Base-by-base conservation (phyloP, 2,329 filamentous ascomycete species). In the Diaporthe eres region DNA sequence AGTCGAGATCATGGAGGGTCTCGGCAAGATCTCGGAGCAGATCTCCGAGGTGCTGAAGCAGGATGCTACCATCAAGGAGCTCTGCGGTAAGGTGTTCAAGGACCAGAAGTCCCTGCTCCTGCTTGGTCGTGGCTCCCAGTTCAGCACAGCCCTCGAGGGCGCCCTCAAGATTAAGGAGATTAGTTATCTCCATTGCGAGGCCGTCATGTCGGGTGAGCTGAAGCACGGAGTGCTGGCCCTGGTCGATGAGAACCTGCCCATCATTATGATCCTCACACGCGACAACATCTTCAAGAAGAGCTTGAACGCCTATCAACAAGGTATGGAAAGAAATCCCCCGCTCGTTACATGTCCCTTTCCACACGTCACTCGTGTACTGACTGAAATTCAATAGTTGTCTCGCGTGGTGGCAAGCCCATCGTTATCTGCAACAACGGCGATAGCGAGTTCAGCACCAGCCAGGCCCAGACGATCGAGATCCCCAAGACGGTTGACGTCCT, bases 91-190 rank as follows among this genome's bases (percentile, higher is more conserved):
- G 84, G 96, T 92, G 78, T 95, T 99, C 92, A 96, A 98, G 90
- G 91, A 98, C 88, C 97, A 99, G 87, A 98, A 98, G 92, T 97
- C 94, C 79, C 87, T 99, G 82, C 90, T 99, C 77, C 92, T 99
- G 73, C 91, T 99, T 77, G 97, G 97, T 77, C 94, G 97, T 89
- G 97, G 97, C 80, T 95, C 95, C 84, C 97, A 99, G 88, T 98
- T 96, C 89, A 96, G 96, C 77, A 99, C 97, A 81, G 97, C 97
- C 74, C 92, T 99, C 31, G 97, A 99, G 89, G 97, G 95, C 87
- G 97, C 97, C 68, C 90, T 99, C 80, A 99, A 99, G 91, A 99
- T 99, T 87, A 99, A 99, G 92, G 97, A 99, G 88, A 99, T 99
- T 82, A 98, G 96, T 25, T 99, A 99, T 87, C 94, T 99, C 76